Base-by-base conservation (phyloP, 495 filamentous ascomycete species). In the Elasticomyces elasticus region DNA sequence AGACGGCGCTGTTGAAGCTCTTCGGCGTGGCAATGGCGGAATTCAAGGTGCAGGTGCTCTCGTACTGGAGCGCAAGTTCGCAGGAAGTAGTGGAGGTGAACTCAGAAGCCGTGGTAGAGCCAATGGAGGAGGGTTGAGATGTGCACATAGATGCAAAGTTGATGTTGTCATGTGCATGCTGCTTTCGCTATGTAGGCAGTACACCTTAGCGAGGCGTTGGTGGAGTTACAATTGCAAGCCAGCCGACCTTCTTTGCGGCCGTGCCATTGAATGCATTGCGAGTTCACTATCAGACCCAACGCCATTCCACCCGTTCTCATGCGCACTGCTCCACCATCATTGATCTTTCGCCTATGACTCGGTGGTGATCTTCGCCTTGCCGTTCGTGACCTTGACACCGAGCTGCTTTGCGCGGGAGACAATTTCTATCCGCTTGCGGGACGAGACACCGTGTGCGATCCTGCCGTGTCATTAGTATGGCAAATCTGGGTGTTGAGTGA, bases 371-470 rank as follows among this genome's bases (percentile, higher is more conserved):
- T 87, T 89, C 67, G 91, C 94, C 84, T 94, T 95, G 72, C 89
- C 74, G 78, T 98, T 98, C 71, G 92, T 98, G 71, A 98, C 89
- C 85, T 98, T 98, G 69, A 98, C 92, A 65, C 86, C 86, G 70
- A 98, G 76, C 73, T 94, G 84, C 86, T 96, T 97, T 66, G 92
- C 92, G 71, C 88, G 83, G 58, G 87, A 80, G 69, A 98, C 77
- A 74, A 98, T 97, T 62, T 95, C 89, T 71, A 98, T 83, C 71
- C 92, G 81, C 86, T 98, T 98, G 77, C 91, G 80, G 66, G 92
- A 95, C 47, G 94, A 97, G 72, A 98, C 92, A 67, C 86, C 86
- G 79, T 91, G 86, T 69, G 82, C 86, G 72, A 98, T 98, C 79
- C 92, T 96, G 63, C 37, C 19, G 20, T 67, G 58, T 66, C 57